Conservation (phyloP, 805 yeast genomes). For the Blastobotrys parvus region DNA sequence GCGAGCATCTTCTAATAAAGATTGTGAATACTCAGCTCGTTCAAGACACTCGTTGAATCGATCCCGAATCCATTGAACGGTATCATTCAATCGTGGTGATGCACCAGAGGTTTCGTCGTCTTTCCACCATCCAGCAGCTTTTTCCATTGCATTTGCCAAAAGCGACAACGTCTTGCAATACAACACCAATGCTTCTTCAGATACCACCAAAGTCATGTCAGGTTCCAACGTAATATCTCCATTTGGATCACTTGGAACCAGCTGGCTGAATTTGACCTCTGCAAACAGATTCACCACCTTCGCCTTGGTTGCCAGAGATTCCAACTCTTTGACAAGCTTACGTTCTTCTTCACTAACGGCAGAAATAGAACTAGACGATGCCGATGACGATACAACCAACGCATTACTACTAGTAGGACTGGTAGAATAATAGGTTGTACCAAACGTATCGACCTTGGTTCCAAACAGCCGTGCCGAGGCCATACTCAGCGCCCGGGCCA, state of each 20-base stretch:
- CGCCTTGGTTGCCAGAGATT: slow-evolving; percentile 77
- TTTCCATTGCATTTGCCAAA: slow-evolving; percentile 76
- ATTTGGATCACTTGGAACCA: slow-evolving; percentile 52
- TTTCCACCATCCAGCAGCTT: slow-evolving; percentile 90
- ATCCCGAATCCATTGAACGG: slow-evolving; percentile 89
- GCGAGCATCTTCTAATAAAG: slow-evolving; percentile 19
- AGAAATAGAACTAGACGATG: neutral
- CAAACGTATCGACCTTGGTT: neutral
- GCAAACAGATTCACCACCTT: slow-evolving; percentile 85
- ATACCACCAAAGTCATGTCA: slow-evolving; percentile 36
- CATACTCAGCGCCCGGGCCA: slow-evolving; percentile 76
- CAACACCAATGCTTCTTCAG: slow-evolving; percentile 80
- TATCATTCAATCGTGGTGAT: slow-evolving; percentile 28
- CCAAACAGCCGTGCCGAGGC: slow-evolving; percentile 88
- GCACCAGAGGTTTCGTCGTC: slow-evolving; percentile 27
- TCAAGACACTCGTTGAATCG: slow-evolving; percentile 83
- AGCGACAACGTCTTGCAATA: slow-evolving; percentile 79
- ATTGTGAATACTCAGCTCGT: slow-evolving; percentile 71
- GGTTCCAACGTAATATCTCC: slow-evolving; percentile 21
- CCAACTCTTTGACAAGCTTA: slow-evolving; percentile 37
- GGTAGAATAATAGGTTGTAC: neutral
- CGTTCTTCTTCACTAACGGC: slow-evolving; percentile 21
- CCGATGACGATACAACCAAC: neutral
- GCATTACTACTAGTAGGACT: neutral
- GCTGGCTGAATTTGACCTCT: slow-evolving; percentile 79